phyloP scores from a whole-genome alignment of 306 rosid genomes.

The Quillaja saponaria region DNA sequence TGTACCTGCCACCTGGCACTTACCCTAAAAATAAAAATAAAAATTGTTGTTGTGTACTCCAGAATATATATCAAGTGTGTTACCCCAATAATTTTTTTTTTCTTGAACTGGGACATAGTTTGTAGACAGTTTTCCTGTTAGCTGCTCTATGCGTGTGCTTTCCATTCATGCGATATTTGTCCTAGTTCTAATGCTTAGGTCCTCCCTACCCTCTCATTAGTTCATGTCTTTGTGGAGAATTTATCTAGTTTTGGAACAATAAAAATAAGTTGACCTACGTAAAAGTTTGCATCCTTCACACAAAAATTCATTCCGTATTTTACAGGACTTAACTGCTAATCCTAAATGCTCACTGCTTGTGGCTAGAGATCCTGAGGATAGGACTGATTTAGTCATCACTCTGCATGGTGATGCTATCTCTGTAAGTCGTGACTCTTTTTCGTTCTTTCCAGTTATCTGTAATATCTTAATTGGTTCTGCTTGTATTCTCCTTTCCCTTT shows the following conservation, averaged over 20 bases:
- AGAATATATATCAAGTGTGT: no score
- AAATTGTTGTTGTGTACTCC: no score
- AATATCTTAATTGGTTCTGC: constrained; percentile 3
- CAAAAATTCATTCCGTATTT: constrained; percentile 24
- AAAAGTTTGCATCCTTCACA: constrained; percentile 32
- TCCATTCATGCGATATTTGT: no score
- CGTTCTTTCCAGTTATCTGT: constrained; percentile 9
- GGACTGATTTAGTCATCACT: constrained; percentile 84
- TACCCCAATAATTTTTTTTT: no score
- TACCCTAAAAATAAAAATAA: no score
- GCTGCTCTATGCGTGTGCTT: no score
- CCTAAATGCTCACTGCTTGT: constrained; percentile 87
- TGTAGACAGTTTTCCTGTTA: no score
- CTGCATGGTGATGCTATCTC: constrained; percentile 79
- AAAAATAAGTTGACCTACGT: not conserved
- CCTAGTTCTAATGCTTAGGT: no score
- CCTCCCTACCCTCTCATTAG: no score
- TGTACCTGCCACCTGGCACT: no score
- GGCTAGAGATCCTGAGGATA: constrained; percentile 88
- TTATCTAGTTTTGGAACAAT: not conserved
- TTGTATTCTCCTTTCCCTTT: constrained; percentile 19
- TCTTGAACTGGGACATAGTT: no score
- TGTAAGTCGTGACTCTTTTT: constrained; percentile 55
- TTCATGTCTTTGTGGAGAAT: not conserved
- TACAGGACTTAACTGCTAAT: constrained; percentile 70